Conservation (phyloP, 805 yeast species). For the Yamadazyma akitaensis region DNA sequence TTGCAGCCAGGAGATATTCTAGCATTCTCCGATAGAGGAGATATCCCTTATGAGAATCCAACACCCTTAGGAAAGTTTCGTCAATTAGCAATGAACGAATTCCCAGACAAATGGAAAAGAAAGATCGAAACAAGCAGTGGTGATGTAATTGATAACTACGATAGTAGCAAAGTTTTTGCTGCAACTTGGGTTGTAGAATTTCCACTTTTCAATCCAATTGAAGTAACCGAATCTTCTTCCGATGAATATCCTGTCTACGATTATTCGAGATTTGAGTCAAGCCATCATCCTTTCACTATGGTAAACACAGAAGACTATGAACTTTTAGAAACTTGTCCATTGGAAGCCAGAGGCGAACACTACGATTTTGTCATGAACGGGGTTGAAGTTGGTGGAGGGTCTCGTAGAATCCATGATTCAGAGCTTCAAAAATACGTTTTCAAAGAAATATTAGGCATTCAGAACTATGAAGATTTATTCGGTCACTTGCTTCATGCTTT, state of each 20-base stretch:
- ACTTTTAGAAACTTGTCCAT: constrained; percentile 50
- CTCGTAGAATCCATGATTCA: constrained; percentile 89
- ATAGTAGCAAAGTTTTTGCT: constrained; percentile 42
- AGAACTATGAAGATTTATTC: constrained; percentile 60
- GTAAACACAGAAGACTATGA: constrained; percentile 66
- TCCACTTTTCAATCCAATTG: constrained; percentile 84
- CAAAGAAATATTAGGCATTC: constrained; percentile 56
- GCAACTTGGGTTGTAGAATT: constrained; percentile 89
- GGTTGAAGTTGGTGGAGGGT: constrained; percentile 96
- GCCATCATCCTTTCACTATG: constrained; percentile 99
- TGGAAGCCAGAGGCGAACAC: constrained; percentile 79
- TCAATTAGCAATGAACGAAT: constrained; percentile 61
- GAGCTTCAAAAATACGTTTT: constrained; percentile 72
- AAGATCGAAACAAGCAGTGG: constrained; percentile 19
- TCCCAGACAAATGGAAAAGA: constrained; percentile 51
- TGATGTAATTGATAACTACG: constrained; percentile 15
- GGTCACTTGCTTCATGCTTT: constrained; percentile 85
- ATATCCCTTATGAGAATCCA: constrained; percentile 80
- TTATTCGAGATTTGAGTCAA: constrained; percentile 49
- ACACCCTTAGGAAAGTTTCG: constrained; percentile 89
- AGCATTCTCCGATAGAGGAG: constrained; percentile 74
- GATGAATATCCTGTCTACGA: constrained; percentile 54
- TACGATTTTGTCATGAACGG: constrained; percentile 94
- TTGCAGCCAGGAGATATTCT: constrained; percentile 68
- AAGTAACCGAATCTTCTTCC: constrained; percentile 18